Percentiles rank a stretch among this genome's conserved stretches.
Conservation (phyloP, 2,329 filamentous ascomycete species). For the Penicillium palitans region DNA sequence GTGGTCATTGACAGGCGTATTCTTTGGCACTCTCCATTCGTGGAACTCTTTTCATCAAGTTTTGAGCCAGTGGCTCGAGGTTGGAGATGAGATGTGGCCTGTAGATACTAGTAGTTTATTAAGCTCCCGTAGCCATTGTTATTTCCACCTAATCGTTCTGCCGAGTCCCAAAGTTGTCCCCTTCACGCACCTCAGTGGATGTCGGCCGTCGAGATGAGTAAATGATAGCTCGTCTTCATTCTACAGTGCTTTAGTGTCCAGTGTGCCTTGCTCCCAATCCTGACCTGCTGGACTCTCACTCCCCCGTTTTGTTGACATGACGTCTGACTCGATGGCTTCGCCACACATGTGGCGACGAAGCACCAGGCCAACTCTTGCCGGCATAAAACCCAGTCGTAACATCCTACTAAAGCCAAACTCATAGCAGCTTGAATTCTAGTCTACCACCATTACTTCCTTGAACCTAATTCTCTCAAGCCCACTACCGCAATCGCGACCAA, state of each 20-base stretch:
- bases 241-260: too few species aligned
- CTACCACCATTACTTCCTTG: background rate
- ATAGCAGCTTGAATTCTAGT: background rate
- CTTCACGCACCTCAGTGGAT: too few species aligned
- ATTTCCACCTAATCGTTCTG: too few species aligned
- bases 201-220: background rate
- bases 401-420: background rate
- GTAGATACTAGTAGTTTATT: background rate
- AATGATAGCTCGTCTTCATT: background rate
- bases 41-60: constrained; percentile 36
- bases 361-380: background rate
- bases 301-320: constrained; percentile 6
- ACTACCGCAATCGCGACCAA: background rate
- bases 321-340: constrained; percentile 1
- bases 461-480: background rate
- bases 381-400: background rate
- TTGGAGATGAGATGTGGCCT: constrained; percentile 34
- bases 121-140: too few species aligned
- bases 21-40: constrained; percentile 40
- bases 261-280: background rate
- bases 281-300: background rate
- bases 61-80: constrained; percentile 31
- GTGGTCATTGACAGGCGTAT: constrained; percentile 43
- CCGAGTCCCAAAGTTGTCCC: too few species aligned
- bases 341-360: constrained; percentile 10